Conservation (phyloP, 1,284 basidiomycete species). For the Microbotryomycetes sp. region DNA sequence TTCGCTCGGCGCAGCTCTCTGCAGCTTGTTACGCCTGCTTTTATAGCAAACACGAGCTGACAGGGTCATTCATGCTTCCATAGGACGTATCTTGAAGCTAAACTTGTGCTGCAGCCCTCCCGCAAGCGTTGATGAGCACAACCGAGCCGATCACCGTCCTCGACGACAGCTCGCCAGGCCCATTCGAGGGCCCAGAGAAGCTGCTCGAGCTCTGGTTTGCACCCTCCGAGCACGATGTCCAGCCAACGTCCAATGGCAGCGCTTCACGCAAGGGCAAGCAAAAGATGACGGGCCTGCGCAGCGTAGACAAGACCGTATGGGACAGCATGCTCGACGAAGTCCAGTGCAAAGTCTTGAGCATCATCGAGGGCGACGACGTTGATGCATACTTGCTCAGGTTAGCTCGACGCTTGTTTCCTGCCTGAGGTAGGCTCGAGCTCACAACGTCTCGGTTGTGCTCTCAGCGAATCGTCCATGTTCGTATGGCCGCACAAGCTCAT, state of each 20-base stretch:
- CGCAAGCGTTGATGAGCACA: not conserved
- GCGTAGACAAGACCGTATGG: conserved; percentile 72
- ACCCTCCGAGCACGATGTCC: conserved; percentile 58
- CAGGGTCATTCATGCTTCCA: too few species aligned
- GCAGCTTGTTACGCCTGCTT: too few species aligned
- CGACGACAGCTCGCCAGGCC: conserved; percentile 27
- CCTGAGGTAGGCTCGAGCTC: not conserved
- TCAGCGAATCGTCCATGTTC: conserved; percentile 94
- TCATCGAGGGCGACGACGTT: conserved; percentile 74
- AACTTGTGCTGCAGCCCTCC: too few species aligned
- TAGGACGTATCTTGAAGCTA: too few species aligned
- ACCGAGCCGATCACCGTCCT: conserved; percentile 5
- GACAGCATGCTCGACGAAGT: conserved; percentile 97
- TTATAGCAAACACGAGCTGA: too few species aligned
- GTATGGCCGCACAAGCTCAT: conserved; percentile 93
- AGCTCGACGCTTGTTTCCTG: conserved; percentile 31
- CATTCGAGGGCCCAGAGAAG: conserved; percentile 66
- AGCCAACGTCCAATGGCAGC: conserved; percentile 27
- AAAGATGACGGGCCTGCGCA: conserved; percentile 57
- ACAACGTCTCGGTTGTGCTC: too few species aligned
- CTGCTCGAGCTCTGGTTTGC: conserved; percentile 98
- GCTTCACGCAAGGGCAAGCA: conserved; percentile 16
- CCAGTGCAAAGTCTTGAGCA: conserved; percentile 91
- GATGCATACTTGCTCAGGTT: conserved; percentile 96
- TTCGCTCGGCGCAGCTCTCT: too few species aligned